Conservation (phyloP, 2,329 filamentous ascomycete genomes). For the Ophiostoma ips region DNA sequence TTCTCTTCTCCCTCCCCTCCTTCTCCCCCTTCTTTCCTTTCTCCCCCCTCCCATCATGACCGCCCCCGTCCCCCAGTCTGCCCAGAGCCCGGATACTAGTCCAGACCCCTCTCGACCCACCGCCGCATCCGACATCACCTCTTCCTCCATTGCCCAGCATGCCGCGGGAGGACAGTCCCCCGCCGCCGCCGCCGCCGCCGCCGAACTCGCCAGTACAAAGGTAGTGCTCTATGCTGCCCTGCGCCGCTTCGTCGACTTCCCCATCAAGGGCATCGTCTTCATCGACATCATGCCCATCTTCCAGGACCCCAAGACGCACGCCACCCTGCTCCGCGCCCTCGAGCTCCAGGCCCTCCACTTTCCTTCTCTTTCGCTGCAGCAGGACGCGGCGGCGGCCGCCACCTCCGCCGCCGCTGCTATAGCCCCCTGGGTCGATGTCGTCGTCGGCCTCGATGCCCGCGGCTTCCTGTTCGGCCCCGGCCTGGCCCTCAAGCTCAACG, state of each 20-base stretch:
- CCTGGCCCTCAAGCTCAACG: constrained; percentile 68
- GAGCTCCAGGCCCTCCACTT: constrained; percentile 67
- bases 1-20: constrained; percentile 15
- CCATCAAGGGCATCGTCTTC: constrained; percentile 82
- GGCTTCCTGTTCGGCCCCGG: constrained; percentile 92
- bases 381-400: constrained; percentile 1
- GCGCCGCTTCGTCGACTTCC: constrained; percentile 84
- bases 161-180: constrained; percentile 50
- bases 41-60: constrained; percentile 22
- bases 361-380: not conserved
- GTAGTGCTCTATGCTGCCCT: constrained; percentile 58
- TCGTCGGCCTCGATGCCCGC: constrained; percentile 85
- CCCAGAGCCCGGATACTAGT: constrained; percentile 17
- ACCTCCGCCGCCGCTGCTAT: constrained; percentile 23
- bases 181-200: constrained; percentile 45
- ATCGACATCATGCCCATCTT: constrained; percentile 98
- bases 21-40: constrained; percentile 19
- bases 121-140: constrained; percentile 13
- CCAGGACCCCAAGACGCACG: constrained; percentile 59
- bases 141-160: constrained; percentile 31
- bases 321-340: constrained; percentile 66
- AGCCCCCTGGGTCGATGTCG: constrained; percentile 59
- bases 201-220: constrained; percentile 55
- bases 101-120: constrained; percentile 19
- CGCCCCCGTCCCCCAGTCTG: constrained; percentile 14